Evolutionary conservation across 164 flowering plant species (phyloP), one percentile per base, ranked within the genome.

Genomic region (Sextonia rubra): DNA sequence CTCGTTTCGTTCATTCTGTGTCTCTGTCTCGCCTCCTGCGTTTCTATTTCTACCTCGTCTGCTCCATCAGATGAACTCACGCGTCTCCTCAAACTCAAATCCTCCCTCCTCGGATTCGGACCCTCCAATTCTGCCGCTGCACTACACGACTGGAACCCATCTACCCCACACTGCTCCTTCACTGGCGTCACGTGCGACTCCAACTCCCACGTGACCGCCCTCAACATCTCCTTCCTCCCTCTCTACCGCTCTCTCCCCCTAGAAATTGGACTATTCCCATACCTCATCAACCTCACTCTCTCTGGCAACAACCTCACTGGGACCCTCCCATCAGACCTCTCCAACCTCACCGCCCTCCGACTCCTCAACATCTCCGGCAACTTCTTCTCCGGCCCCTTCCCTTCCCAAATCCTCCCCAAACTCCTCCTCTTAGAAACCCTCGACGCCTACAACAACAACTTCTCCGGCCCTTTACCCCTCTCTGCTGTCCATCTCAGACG

Each of bases 111-210:
- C 9, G 30, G 30, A 27, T 2, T 75, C 15, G 86, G 79, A 0
- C 84, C 84, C 0, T 47, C 78, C 1, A 81, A 84, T 29, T 73
- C 85, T 0, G 90, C 80, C 0, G 72, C 82, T 2, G 61, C 79
- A 2, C 90, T 94, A 7, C 72, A 74, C 1, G 90, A 92, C 79
- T 94, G 98, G 98, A 61, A 44, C 2, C 12, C 47, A 7, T 23
- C 80, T 1, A 48, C 83, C 7, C 93, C 91, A 71, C 92, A 96
- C 75, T 74, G 73, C 8, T 91, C 91, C 73, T 71, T 87, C 26
- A 98, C 98, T 4, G 91, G 93, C 55, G 91, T 95, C 55, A 17
- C 81, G 0, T 95, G 99, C 74, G 85, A 89, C 72, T 69, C 27
- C 0, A 78, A 86, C 5, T 73, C 68, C 2, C 82, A 88, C 3